Evolutionary conservation across 2,329 filamentous ascomycete species (phyloP).

Genomic region (Pyricularia grisea): DNA sequence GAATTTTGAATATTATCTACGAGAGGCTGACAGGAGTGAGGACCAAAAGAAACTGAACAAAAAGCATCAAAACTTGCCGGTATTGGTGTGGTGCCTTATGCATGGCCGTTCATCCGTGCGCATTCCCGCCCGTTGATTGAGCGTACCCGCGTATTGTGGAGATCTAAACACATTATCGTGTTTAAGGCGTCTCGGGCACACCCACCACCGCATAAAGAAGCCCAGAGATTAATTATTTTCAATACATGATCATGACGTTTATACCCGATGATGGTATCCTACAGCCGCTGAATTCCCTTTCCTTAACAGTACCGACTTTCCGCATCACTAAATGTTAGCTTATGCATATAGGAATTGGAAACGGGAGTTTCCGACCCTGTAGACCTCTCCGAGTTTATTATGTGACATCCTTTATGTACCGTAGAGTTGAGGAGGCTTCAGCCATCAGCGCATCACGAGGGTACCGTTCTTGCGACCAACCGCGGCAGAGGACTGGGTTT

Average conservation of each 20-base stretch:
- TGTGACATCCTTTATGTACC: not conserved
- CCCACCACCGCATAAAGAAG: not conserved
- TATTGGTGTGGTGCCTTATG: not conserved
- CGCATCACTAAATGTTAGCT: not conserved
- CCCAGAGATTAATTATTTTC: not conserved
- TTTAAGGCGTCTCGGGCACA: not conserved
- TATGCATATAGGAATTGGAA: not conserved
- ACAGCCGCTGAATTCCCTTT: not conserved
- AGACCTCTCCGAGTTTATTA: not conserved
- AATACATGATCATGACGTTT: not conserved
- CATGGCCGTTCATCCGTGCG: not conserved
- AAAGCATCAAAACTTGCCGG: not conserved
- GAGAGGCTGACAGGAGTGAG: not conserved
- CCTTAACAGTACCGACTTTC: not conserved
- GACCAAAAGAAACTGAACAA: not conserved
- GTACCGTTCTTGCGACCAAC: not conserved
- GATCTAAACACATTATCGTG: not conserved
- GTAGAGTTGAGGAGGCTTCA: not conserved
- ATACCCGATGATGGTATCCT: not conserved
- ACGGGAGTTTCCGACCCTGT: not conserved
- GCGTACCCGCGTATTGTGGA: not conserved
- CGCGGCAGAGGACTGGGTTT: not conserved
- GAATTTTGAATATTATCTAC: not conserved
- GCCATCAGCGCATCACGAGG: not conserved
- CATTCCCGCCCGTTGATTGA: not conserved